phyloP scores from a whole-genome alignment of 2,329 filamentous ascomycete genomes.

The Chaetomiaceae sp. region DNA sequence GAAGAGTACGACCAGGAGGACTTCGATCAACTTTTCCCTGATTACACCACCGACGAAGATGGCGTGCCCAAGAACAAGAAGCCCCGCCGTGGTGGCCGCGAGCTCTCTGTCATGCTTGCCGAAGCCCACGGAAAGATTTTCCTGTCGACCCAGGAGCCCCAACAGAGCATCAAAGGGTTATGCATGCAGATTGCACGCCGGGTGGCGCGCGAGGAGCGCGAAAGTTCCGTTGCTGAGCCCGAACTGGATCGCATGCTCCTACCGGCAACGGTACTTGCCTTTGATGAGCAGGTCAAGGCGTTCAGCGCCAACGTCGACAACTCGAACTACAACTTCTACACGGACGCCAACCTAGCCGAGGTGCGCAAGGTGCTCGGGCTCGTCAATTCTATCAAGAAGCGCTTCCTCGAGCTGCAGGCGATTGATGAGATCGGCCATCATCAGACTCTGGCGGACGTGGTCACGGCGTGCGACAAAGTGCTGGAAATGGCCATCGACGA shows the following conservation, averaged over 20 bases:
- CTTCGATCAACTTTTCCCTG: constrained; percentile 75
- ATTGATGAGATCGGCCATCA: constrained; percentile 63
- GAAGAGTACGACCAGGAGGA: constrained; percentile 69
- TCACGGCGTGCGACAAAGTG: constrained; percentile 67
- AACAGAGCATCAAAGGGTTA: constrained; percentile 39
- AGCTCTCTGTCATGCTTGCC: constrained; percentile 55
- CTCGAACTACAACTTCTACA: constrained; percentile 78
- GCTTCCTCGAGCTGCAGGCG: constrained; percentile 65
- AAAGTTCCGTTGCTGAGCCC: constrained; percentile 25
- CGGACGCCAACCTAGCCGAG: constrained; percentile 69
- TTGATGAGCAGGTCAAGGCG: constrained; percentile 51
- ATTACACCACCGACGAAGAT: constrained; percentile 53
- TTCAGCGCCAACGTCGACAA: constrained; percentile 30
- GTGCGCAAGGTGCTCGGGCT: constrained; percentile 66
- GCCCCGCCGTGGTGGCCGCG: constrained; percentile 39
- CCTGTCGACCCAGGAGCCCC: constrained; percentile 35
- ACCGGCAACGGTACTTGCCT: constrained; percentile 56
- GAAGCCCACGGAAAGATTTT: constrained; percentile 53
- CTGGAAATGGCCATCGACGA: constrained; percentile 71
- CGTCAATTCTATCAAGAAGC: constrained; percentile 59
- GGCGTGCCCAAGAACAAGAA: constrained; percentile 28
- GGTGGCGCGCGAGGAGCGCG: constrained; percentile 26
- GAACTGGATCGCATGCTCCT: constrained; percentile 51
- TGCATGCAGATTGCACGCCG: constrained; percentile 39
- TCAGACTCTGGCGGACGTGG: constrained; percentile 72